phyloP scores from a whole-genome alignment of 1,284 basidiomycete species.

The Ceratobasidium papillatum region DNA sequence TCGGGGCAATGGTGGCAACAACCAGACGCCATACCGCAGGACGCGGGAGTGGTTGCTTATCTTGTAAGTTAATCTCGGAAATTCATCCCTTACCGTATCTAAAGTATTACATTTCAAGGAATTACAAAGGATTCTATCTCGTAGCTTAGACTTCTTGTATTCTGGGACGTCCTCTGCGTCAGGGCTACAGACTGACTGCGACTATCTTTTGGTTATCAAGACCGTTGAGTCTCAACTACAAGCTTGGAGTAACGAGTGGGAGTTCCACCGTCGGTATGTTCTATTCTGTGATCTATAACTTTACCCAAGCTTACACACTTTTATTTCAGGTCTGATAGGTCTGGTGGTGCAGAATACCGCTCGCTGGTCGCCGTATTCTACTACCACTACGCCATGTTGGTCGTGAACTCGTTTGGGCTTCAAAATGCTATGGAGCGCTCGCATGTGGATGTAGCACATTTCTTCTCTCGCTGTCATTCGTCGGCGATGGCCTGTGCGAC shows the following conservation, averaged over 20 bases:
- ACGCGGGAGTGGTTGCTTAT: constrained; percentile 73
- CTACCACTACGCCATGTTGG: constrained; percentile 83
- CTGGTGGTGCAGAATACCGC: constrained; percentile 7
- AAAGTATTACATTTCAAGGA: constrained; percentile 62
- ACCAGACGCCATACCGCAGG: constrained; percentile 67
- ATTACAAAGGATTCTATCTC: constrained; percentile 85
- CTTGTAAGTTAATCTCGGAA: constrained; percentile 56
- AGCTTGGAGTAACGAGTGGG: constrained; percentile 74
- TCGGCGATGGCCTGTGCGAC: constrained; percentile 74
- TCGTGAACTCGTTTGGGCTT: constrained; percentile 93
- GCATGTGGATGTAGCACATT: constrained; percentile 80
- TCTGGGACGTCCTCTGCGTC: constrained; percentile 82
- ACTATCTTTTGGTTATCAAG: constrained; percentile 85
- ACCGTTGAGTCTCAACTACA: constrained; percentile 84
- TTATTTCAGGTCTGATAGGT: constrained; percentile 12
- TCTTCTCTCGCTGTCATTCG: constrained; percentile 84
- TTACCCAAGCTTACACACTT: background rate
- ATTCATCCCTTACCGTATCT: constrained; percentile 46
- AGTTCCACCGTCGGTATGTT: constrained; percentile 42
- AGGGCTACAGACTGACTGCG: constrained; percentile 85
- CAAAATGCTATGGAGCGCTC: constrained; percentile 89
- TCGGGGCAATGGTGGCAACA: constrained; percentile 75
- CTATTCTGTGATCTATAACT: background rate
- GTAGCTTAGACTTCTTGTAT: constrained; percentile 90
- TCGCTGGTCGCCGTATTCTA: constrained; percentile 73